These are phyloP conservation scores for Dendrobium chrysotoxum DNA, from an alignment of 106 monocot genomes.

Conservation along the genomic window DNA sequence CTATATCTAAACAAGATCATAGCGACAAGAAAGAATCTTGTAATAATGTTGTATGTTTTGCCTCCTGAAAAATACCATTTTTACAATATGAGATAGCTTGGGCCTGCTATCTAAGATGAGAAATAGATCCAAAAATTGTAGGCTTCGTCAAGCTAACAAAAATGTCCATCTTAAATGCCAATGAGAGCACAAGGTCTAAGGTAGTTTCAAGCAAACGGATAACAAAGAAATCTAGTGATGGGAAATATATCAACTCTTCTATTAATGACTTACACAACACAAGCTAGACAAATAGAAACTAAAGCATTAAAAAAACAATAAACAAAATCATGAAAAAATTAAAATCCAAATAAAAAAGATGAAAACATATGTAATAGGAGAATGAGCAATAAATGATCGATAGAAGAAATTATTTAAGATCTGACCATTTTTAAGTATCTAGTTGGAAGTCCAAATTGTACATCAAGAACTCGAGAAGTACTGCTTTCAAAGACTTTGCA, in stretches of 20 bases:
- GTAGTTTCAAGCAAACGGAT: not conserved
- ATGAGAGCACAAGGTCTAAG: not conserved
- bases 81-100: no score
- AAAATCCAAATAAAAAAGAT: not conserved
- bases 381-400: not conserved
- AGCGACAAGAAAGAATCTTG: no score
- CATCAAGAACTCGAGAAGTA: conserved; percentile 38
- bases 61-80: no score
- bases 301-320: not conserved
- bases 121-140: not conserved
- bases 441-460: conserved; percentile 57
- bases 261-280: no score
- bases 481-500: conserved; percentile 64
- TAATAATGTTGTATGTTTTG: no score
- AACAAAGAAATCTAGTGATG: no score
- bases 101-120: no score
- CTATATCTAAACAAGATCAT: no score
- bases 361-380: not conserved
- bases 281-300: not conserved
- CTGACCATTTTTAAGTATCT: conserved; percentile 72
- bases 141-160: not conserved
- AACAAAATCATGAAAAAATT: not conserved
- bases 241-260: no score
- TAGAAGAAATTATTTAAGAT: not conserved
- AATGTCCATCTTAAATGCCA: not conserved